Percentiles rank a stretch among this genome's conserved stretches.
Conservation (phyloP, 768 basidiomycete genomes). For the Lyophyllum decastes region DNA sequence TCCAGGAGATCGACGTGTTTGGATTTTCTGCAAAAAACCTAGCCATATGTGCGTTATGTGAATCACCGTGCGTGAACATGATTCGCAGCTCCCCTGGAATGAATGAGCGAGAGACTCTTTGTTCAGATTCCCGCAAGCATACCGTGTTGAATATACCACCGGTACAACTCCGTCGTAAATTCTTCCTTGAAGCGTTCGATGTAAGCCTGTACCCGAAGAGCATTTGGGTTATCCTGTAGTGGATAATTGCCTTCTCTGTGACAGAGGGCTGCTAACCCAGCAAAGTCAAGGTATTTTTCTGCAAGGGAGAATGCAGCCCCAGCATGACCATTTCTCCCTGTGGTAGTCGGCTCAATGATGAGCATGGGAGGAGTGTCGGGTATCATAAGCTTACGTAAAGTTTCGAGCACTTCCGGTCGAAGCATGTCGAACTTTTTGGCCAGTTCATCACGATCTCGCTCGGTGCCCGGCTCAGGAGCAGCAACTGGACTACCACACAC, state of each 20-base stretch:
- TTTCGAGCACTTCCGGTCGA: conserved; percentile 76
- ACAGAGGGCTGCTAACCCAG: conserved; percentile 82
- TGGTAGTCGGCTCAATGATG: background rate
- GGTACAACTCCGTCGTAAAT: conserved; percentile 88
- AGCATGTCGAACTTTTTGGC: conserved; percentile 68
- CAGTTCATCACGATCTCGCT: conserved; percentile 60
- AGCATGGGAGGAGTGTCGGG: background rate
- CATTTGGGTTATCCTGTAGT: conserved; percentile 65
- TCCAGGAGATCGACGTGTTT: conserved; percentile 75
- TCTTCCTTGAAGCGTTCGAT: conserved; percentile 77
- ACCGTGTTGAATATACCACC: conserved; percentile 93
- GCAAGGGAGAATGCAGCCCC: conserved; percentile 79
- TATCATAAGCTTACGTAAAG: conserved; percentile 62
- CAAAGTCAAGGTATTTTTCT: conserved; percentile 85
- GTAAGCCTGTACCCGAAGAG: conserved; percentile 64
- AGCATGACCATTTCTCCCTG: conserved; percentile 69
- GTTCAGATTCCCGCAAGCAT: background rate
- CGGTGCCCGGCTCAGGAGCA: conserved; percentile 46
- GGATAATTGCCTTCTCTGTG: conserved; percentile 66
- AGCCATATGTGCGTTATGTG: conserved; percentile 65
- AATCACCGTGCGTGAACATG: conserved; percentile 76
- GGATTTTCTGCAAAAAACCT: conserved; percentile 65
- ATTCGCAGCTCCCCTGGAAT: conserved; percentile 72
- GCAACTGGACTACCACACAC: conserved; percentile 41
- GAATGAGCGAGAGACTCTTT: background rate